Base-by-base conservation (phyloP, 164 flowering plant genomes). In the Saururus chinensis region DNA sequence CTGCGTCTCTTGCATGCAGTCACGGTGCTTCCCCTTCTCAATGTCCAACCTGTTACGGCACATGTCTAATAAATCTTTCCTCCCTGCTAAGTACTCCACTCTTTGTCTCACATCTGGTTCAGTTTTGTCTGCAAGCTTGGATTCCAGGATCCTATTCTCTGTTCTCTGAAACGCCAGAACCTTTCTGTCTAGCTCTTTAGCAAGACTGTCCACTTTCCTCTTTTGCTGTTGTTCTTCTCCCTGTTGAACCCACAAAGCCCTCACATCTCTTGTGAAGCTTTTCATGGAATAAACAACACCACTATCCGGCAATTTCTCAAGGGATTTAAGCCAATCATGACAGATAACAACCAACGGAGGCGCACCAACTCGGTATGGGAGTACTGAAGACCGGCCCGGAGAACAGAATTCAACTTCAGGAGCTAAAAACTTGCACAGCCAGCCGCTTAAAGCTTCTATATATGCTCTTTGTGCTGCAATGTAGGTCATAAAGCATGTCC, bases 201-300 rank as follows among this genome's bases (percentile, higher is more conserved):
- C 81, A 26, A 88, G 63, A 40, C 71, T 68, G 40, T 88, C 96
- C 13, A 89, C 95, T 79, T 81, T 92, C 71, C 92, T 75, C 81
- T 82, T 89, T 61, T 84, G 96, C 10, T 78, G 82, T 66, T 80
- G 92, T 56, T 92, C 96, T 70, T 88, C 82, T 61, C 90, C 92
- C 70, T 89, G 96, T 52, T 85, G 93, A 69, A 59, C 58, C 86
- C 85, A 84, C 68, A 92, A 68, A 12, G 92, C 88, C 58, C 74
- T 79, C 10, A 89, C 76, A 73, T 92, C 96, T 71, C 77, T 84
- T 13, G 76, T 74, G 63, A 88, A 86, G 74, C 87, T 81, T 75
- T 80, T 84, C 69, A 92, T 71, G 10, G 93, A 79, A 70, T 61
- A 62, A 12, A 79, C 25, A 54, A 88, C 96, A 7, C 79, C 58